Percentiles rank a stretch among this genome's conserved stretches.
Conservation (phyloP, 192 early-diverging fungal species). For the Gamsiella multidivaricata region DNA sequence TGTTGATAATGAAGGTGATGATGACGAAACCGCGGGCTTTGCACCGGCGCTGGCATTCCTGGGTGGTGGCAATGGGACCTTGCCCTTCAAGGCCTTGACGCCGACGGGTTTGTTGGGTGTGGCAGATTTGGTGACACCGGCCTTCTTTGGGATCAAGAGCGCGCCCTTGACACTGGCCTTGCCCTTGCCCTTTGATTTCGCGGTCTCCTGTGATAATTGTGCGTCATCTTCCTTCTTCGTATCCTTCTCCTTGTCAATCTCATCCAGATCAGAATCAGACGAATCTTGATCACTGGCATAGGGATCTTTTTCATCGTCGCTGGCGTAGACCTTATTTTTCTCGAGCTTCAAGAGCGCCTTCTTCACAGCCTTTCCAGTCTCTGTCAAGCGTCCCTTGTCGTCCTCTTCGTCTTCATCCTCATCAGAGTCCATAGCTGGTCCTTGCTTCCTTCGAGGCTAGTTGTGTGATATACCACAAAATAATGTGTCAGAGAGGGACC, state of each 20-base stretch:
- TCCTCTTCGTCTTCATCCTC: conserved; percentile 58
- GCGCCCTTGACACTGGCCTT: conserved; percentile 57
- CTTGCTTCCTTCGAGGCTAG: conserved; percentile 55
- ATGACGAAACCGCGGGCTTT: not conserved
- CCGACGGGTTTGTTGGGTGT: conserved; percentile 28
- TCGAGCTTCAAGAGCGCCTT: conserved; percentile 74
- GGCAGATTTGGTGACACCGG: conserved; percentile 21
- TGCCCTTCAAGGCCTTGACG: conserved; percentile 22
- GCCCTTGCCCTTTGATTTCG: conserved; percentile 38
- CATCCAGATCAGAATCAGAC: conserved; percentile 46
- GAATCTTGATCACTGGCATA: conserved; percentile 60
- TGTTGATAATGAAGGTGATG: not conserved
- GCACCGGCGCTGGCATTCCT: conserved; percentile 60
- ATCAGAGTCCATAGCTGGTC: conserved; percentile 45
- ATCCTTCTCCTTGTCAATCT: conserved; percentile 47
- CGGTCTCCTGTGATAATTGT: conserved; percentile 8
- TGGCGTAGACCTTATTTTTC: conserved; percentile 71
- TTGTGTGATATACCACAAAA: not conserved
- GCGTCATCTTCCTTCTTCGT: conserved; percentile 33
- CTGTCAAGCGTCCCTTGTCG: conserved; percentile 51
- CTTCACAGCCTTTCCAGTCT: conserved; percentile 63
- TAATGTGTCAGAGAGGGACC: not conserved
- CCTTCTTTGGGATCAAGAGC: conserved; percentile 59
- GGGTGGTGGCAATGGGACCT: conserved; percentile 25
- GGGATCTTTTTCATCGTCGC: conserved; percentile 66